Base-by-base conservation (phyloP, 352 stramenopile genomes). In the Phytophthora hybrid region DNA sequence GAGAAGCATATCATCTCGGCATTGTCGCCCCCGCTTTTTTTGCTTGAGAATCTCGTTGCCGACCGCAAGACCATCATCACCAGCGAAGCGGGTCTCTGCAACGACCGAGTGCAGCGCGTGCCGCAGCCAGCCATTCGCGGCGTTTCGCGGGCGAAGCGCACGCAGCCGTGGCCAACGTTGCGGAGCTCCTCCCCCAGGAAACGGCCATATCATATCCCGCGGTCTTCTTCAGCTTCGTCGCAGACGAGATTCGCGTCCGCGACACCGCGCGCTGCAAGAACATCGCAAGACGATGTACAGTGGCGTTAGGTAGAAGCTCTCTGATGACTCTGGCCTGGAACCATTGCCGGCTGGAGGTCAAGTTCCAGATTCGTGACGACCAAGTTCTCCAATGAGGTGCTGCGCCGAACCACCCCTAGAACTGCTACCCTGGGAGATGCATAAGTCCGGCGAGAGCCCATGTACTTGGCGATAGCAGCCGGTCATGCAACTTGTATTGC, bases 1-100 rank as follows among this genome's bases (percentile, higher is more conserved):
- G 37, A 11, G 53, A 59, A 59, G 53, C 53, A 23, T 44, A 46
- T 19, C 53, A 59, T 59, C 16, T 59, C 18, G 52, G 19, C 52
- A 32, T 34, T n/a, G 13, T 58, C 18, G 14, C n/a, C 41, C 18
- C 41, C 41, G 14, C 41, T 19, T 51, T 51, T 51, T 51, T 51
- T 7, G 16, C 16, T 18, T 6, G 16, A 51, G 41, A 19, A 19
- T 21, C 41, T 51, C 41, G 4, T 21, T 51, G 41, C 41, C 5
- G 18, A 51, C 54, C 18, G 11, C 52, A 41, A 56, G 49, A 56
- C 19, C 18, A 21, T 26, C 26, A 31, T 11, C 29, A 59, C 3
- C 9, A 10, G 44, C 16, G 44, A 13, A 21, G 16, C 16, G n/a
- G 10, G 44, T 52, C 44, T 23, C n/a, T 52, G 44, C 44, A 52